Evolutionary conservation across 1,284 basidiomycete species (phyloP), one percentile per base, ranked within the genome.

Genomic region (Ceratorhiza oryzae-sativae): DNA sequence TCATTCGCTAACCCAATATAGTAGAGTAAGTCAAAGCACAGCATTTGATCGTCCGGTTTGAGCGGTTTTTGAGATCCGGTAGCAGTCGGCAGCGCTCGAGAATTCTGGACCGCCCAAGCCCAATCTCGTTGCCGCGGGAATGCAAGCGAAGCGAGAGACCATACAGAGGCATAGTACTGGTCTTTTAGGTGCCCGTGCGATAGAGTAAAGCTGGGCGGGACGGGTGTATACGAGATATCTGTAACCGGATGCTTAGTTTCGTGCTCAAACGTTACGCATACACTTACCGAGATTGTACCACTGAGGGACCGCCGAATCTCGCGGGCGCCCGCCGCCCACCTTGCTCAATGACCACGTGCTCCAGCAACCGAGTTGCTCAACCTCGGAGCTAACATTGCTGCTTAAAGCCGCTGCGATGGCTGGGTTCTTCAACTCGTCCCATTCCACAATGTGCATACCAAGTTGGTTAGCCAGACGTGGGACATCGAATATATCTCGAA

Each of bases 341-440:
- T 18, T 86, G 79, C 77, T 84, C 86, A 74, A 71, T 80, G 80
- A 72, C 46, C 80, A 79, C 1, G 79, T 77, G 15, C 79, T 80
- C 90, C 90, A 91, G 79, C 90, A 91, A n/a, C 90, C 90, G 23
- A 91, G 74, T 18, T 86, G 83, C 34, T 92, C 89, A 32, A 82
- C 48, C 30, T 77, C 76, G 3, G 46, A 55, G n/a, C 27, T 18
- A n/a, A 18, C 46, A n/a, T 25, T 56, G 8, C 13, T 56, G 32
- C 34, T 36, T 10, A 23, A 2, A 10, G 48, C n/a, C 4, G 48
- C n/a, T 5, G 23, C 53, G 30, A 56, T 59, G 15, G 41, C 68
- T n/a, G 46, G 67, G 62, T 81, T 77, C 71, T 84, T 84, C 71
- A 84, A 78, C 55, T 84, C 82, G 59, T 83, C 81, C 86, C 86